Percentiles rank a stretch among this genome's conserved stretches.
Evolutionary conservation across 2,329 filamentous ascomycete genomes (phyloP).

Genomic region (Colletotrichum sp.): DNA sequence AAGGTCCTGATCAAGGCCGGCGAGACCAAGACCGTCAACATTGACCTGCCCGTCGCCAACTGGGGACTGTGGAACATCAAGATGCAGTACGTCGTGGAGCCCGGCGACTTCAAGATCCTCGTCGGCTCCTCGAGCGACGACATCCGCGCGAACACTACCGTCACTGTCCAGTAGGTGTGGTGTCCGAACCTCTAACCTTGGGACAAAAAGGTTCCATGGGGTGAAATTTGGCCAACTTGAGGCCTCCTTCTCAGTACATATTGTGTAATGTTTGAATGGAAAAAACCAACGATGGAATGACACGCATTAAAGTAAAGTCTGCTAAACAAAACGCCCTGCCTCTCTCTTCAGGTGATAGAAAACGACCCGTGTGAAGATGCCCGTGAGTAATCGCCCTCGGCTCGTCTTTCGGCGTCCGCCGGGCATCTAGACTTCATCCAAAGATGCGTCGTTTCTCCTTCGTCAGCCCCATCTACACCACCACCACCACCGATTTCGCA

Average conservation of each 20-base stretch:
- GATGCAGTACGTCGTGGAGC: constrained; percentile 78
- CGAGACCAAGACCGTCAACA: constrained; percentile 55
- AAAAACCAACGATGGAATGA: not conserved
- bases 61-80: constrained; percentile 63
- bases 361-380: not conserved
- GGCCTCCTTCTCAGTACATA: constrained; percentile 13
- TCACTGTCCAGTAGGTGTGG: constrained; percentile 47
- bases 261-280: not conserved
- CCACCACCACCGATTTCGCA: not conserved
- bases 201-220: not conserved
- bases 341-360: not conserved
- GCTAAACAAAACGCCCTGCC: not conserved
- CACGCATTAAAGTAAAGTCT: not conserved
- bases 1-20: constrained; percentile 68
- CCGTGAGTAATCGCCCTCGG: not conserved
- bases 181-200: not conserved
- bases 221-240: not conserved
- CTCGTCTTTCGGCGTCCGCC: not conserved
- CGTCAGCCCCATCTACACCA: not conserved
- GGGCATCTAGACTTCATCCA: not conserved
- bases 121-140: constrained; percentile 66
- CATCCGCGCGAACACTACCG: constrained; percentile 59
- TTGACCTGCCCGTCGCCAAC: constrained; percentile 60
- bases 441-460: not conserved
- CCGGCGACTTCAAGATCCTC: constrained; percentile 67